Percentiles rank a stretch among this genome's conserved stretches.
phyloP scores from a whole-genome alignment of 768 basidiomycete species.

The Termitomyces sp. region DNA sequence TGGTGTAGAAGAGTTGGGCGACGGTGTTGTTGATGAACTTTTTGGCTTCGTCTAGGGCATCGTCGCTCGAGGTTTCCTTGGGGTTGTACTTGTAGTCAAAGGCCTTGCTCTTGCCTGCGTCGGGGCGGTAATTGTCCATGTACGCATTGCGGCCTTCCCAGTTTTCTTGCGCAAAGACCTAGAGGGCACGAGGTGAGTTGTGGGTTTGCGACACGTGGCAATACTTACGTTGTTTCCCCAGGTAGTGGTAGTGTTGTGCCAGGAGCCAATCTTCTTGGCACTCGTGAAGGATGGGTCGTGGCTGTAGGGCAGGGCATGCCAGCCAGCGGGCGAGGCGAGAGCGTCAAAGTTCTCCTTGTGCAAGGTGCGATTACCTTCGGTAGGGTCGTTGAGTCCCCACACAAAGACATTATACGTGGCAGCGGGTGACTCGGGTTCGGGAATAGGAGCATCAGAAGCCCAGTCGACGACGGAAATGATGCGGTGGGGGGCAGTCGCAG shows the following conservation, averaged over 20 bases:
- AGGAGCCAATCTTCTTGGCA: conserved; percentile 27
- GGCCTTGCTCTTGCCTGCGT: conserved; percentile 42
- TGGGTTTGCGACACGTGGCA: background rate
- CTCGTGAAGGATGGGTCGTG: conserved; percentile 54
- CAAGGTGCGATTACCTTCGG: conserved; percentile 52
- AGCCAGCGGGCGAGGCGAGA: conserved; percentile 82
- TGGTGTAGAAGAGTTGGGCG: conserved; percentile 86
- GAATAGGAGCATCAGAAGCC: conserved; percentile 67
- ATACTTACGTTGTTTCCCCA: conserved; percentile 75
- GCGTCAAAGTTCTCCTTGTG: conserved; percentile 68
- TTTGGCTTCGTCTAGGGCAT: conserved; percentile 67
- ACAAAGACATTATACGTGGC: conserved; percentile 69
- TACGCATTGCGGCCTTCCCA: conserved; percentile 69
- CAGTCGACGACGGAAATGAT: conserved; percentile 92
- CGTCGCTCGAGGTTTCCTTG: conserved; percentile 41
- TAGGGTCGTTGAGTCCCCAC: conserved; percentile 86
- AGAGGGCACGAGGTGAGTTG: background rate
- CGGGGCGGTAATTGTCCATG: conserved; percentile 75
- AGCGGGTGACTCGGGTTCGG: conserved; percentile 26
- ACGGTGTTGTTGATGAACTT: conserved; percentile 84
- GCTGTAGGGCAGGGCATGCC: conserved; percentile 77
- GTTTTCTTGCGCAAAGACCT: conserved; percentile 93
- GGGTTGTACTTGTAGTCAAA: conserved; percentile 80
- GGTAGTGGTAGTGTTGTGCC: conserved; percentile 71
- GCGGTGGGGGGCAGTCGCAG: conserved; percentile 64